Evolutionary conservation across 1,284 basidiomycete genomes (phyloP).

Genomic region (Blastosporella zonata): DNA sequence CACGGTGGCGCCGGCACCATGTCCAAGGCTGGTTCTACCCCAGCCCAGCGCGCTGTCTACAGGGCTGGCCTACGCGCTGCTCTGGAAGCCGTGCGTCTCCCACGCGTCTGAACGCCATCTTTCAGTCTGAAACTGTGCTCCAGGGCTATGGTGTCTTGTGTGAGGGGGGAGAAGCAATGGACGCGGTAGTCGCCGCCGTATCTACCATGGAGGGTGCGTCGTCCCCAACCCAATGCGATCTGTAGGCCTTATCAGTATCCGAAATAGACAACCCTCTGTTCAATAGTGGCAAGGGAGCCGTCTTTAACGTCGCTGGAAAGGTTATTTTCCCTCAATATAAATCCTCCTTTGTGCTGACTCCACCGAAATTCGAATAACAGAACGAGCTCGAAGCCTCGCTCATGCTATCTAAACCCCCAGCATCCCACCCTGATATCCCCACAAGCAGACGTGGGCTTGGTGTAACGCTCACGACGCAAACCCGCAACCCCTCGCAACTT

Average conservation of each 20-base stretch:
- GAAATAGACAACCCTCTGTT: slow-evolving; percentile 69
- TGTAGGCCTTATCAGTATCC: background rate
- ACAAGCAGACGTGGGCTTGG: slow-evolving; percentile 59
- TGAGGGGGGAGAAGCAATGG: slow-evolving; percentile 74
- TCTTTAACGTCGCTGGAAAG: slow-evolving; percentile 77
- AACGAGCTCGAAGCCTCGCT: slow-evolving; percentile 79
- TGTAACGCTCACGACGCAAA: slow-evolving; percentile 61
- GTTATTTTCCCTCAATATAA: slow-evolving; percentile 33
- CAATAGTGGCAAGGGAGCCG: slow-evolving; percentile 76
- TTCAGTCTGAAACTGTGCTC: background rate
- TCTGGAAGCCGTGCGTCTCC: slow-evolving; percentile 40
- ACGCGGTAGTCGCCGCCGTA: slow-evolving; percentile 78
- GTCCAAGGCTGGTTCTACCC: slow-evolving; percentile 55
- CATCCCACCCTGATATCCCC: slow-evolving; percentile 57
- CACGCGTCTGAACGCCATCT: background rate
- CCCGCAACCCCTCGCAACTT: slow-evolving; percentile 73
- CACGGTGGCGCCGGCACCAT: slow-evolving; percentile 81
- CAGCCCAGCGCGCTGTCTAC: slow-evolving; percentile 58
- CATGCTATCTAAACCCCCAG: slow-evolving; percentile 74
- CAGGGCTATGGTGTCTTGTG: slow-evolving; percentile 62
- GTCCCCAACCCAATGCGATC: background rate
- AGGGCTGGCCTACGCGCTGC: slow-evolving; percentile 52
- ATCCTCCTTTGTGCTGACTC: background rate
- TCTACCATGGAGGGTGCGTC: slow-evolving; percentile 63
- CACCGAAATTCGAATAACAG: slow-evolving; percentile 30